Base-by-base conservation (phyloP, 2,329 filamentous ascomycete species). In the Penicillium sp. region DNA sequence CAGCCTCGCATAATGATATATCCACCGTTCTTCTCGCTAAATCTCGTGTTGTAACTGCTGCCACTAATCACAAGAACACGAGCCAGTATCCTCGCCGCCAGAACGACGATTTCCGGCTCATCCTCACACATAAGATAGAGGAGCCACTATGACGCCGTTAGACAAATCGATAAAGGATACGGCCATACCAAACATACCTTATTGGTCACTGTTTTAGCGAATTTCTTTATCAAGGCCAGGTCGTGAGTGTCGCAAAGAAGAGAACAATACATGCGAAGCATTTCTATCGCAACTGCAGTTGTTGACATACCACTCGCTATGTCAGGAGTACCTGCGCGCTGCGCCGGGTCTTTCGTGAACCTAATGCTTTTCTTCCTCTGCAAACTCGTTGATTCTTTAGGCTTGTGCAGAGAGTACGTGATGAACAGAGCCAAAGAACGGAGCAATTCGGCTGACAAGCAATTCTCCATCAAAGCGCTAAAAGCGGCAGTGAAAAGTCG, bases 121-220 rank as follows among this genome's bases (percentile, higher is more conserved):
- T 91, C 88, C 73, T 97, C 93, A 7, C 92, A 92, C 55, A 98
- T 84, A 15, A 99, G 85, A 76, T 97, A 96, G 15, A 99, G 81
- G 15, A 97, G 85, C 93, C 93, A 97, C 90, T 94, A 67, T 49
- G 61, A 19, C 60, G 64, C 68, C 19, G 47, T 68, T 21, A 63
- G 49, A 35, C 30, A 45, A 41, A 15, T 11, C 26, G 8, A 17
- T 11, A 19, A 7, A 57, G 41, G 9, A 7, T 17, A 26, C 9
- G 15, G 30, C 8, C 23, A 23, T 41, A 26, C 23, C 3, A 13
- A 64, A 76, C 82, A 72, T 81, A 92, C 91, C 85, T 97, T 97
- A 69, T 96, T 97, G 23, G 94, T 97, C 8, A 99, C 94, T 1
- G 94, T 96, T 72, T 90, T 91, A 5, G 93, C 92, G 81, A 99